Percentiles rank a stretch among this genome's conserved stretches.
Conservation (phyloP, 306 rosid species). For the Cyclanthera cordifolia region DNA sequence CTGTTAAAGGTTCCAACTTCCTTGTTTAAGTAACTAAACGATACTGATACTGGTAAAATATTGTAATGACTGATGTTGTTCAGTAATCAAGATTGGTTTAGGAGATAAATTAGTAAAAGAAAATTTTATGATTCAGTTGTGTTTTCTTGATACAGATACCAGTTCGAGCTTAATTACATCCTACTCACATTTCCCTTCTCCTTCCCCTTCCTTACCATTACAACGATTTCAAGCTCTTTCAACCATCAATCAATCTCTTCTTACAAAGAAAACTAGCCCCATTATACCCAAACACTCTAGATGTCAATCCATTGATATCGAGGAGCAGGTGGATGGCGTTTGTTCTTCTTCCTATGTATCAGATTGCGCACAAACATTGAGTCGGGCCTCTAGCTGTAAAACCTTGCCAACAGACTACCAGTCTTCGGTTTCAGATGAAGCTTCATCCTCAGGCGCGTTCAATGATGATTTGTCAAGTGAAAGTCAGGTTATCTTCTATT, state of each 20-base stretch:
- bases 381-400: constrained; percentile 38
- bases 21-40: background rate
- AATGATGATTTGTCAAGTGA: constrained; percentile 29
- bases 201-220: constrained; percentile 56
- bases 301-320: constrained; percentile 46
- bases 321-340: constrained; percentile 24
- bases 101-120: constrained; percentile 1
- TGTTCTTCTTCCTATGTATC: constrained; percentile 31
- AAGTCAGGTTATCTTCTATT: constrained; percentile 42
- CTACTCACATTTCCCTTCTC: constrained; percentile 31
- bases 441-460: constrained; percentile 23
- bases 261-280: constrained; percentile 24
- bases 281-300: constrained; percentile 32
- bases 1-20: background rate
- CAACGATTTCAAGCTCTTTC: constrained; percentile 82
- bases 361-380: constrained; percentile 28
- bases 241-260: constrained; percentile 44
- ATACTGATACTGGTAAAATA: background rate
- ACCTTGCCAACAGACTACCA: constrained; percentile 36
- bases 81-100: background rate
- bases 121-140: background rate
- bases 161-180: constrained; percentile 41
- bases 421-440: constrained; percentile 39
- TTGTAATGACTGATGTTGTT: background rate
- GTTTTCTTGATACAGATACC: constrained; percentile 35